Conservation (phyloP, 495 filamentous ascomycete genomes). For the Penicillium samsonianum region DNA sequence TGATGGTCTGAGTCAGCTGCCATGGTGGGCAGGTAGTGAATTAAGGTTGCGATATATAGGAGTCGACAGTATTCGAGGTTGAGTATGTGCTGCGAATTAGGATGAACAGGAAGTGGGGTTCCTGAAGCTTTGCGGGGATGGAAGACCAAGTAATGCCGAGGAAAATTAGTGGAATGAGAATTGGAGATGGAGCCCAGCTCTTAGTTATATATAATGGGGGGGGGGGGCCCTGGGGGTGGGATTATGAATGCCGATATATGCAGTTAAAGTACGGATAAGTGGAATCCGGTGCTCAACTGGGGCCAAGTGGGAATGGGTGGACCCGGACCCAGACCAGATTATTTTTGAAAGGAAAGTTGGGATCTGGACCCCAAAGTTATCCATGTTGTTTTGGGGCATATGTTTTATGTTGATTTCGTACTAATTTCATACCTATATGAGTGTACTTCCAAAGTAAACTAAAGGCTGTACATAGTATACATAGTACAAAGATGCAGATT, state of each 20-base stretch:
- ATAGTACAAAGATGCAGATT: neutral
- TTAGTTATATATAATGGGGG: neutral
- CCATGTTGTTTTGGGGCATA: neutral
- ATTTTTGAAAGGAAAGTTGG: no score
- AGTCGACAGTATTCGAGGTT: neutral
- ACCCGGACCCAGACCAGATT: neutral
- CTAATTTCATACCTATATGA: neutral
- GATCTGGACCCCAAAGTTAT: neutral
- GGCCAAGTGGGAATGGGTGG: neutral
- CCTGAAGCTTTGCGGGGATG: constrained; percentile 4
- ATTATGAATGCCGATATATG: neutral
- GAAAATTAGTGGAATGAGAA: neutral
- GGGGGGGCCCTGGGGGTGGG: no score
- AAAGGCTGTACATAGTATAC: neutral
- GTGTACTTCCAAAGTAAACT: neutral
- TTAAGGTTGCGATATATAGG: neutral
- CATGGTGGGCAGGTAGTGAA: constrained; percentile 29
- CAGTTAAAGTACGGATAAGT: neutral
- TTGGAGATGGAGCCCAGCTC: neutral
- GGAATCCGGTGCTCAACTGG: neutral
- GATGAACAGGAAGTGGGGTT: neutral
- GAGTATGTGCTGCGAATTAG: neutral
- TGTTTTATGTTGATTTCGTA: neutral
- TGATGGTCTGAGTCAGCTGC: constrained; percentile 26
- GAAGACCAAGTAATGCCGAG: neutral